Percentiles rank a stretch among this genome's conserved stretches.
These are phyloP conservation scores for Zygotorulaspora sp. DNA, from an alignment of 805 yeast species.

Conservation along the genomic window DNA sequence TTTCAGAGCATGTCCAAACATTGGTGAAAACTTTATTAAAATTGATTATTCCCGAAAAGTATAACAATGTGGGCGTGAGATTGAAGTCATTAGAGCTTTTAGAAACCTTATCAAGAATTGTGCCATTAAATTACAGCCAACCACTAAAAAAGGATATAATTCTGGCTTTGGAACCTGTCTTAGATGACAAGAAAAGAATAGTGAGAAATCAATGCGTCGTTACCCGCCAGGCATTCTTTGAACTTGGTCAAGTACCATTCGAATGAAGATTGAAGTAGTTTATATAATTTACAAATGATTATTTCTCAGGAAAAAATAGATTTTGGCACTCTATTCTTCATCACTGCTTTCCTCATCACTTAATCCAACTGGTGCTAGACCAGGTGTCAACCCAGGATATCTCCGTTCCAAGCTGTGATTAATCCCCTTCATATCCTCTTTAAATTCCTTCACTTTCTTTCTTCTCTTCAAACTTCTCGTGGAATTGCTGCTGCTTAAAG, in stretches of 20 bases:
- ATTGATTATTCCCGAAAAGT: constrained; percentile 20
- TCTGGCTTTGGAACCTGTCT: constrained; percentile 42
- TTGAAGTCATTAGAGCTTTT: constrained; percentile 55
- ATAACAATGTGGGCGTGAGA: constrained; percentile 49
- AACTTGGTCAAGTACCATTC: constrained; percentile 40
- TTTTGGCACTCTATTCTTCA: constrained; percentile 19
- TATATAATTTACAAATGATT: constrained; percentile 4
- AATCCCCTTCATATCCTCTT: constrained; percentile 19
- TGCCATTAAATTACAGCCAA: constrained; percentile 42
- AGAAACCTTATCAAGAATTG: constrained; percentile 40
- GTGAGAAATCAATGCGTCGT: constrained; percentile 76
- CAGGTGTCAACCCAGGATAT: constrained; percentile 71
- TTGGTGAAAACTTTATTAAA: constrained; percentile 52
- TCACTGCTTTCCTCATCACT: constrained; percentile 47
- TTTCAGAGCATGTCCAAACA: constrained; percentile 50
- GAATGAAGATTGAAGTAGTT: constrained; percentile 21
- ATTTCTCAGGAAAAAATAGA: constrained; percentile 4
- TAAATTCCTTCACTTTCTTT: constrained; percentile 29
- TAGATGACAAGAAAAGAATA: constrained; percentile 70
- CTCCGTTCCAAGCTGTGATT: constrained; percentile 27
- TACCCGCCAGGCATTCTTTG: constrained; percentile 73
- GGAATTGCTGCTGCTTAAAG: constrained; percentile 35
- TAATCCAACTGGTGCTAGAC: constrained; percentile 75
- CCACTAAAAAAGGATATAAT: constrained; percentile 52
- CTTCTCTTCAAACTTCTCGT: constrained; percentile 34